Evolutionary conservation across 768 basidiomycete genomes (phyloP).

Genomic region (Gelatoporia subvermispora): DNA sequence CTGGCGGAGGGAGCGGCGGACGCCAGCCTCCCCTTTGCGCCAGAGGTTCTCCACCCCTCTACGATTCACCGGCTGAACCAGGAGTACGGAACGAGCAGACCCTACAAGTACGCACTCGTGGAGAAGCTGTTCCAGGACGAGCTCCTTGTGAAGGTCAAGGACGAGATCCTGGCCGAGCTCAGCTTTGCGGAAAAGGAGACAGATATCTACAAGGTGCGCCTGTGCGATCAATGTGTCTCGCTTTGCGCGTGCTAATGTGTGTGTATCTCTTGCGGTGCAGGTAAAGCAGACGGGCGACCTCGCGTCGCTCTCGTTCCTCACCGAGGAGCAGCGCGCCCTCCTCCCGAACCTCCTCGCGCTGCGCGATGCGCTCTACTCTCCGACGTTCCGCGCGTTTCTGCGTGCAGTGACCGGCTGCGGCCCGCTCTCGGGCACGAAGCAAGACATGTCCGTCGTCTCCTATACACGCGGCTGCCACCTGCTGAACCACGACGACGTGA

Average conservation of each 20-base stretch:
- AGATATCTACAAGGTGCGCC: slow-evolving; percentile 88
- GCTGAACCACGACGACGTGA: slow-evolving; percentile 97
- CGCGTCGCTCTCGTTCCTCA: slow-evolving; percentile 85
- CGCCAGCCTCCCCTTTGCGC: slow-evolving; percentile 37
- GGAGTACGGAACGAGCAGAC: slow-evolving; percentile 53
- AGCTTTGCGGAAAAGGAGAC: slow-evolving; percentile 93
- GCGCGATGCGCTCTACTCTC: slow-evolving; percentile 88
- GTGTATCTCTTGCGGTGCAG: too few relatives aligned
- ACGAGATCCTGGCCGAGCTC: slow-evolving; percentile 76
- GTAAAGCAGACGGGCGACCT: slow-evolving; percentile 97
- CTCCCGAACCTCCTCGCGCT: slow-evolving; percentile 78
- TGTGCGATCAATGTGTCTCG: slow-evolving; percentile 2
- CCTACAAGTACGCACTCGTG: slow-evolving; percentile 81
- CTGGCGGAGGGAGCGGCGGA: slow-evolving; percentile 17
- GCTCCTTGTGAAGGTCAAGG: slow-evolving; percentile 73
- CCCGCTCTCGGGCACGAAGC: slow-evolving; percentile 83
- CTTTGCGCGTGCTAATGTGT: too few relatives aligned
- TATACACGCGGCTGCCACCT: slow-evolving; percentile 91
- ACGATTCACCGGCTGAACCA: slow-evolving; percentile 51
- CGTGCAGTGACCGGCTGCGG: slow-evolving; percentile 89
- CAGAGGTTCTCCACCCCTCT: slow-evolving; percentile 52
- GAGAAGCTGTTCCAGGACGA: slow-evolving; percentile 81
- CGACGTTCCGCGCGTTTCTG: slow-evolving; percentile 75
- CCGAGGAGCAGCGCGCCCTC: slow-evolving; percentile 67
- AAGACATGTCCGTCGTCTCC: slow-evolving; percentile 92